Evolutionary conservation across 1,139 yeast genomes (phyloP), one percentile per base, ranked within the genome.

Genomic region (Kazachstania sp.): DNA sequence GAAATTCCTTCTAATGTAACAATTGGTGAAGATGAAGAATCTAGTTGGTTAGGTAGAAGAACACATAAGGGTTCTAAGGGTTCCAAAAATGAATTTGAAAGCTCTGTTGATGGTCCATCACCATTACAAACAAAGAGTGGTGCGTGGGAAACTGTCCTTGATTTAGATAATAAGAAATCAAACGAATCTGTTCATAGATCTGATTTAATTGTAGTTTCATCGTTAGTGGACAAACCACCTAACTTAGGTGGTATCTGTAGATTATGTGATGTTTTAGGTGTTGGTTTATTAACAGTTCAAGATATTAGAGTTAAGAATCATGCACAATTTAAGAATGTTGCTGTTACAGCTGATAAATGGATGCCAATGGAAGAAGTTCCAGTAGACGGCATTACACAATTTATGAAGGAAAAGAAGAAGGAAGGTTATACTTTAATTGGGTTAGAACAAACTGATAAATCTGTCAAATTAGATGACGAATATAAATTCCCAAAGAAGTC

Each of bases 331-430:
- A 84, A 80, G 59, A 80, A 72, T 50, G 97, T 92, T 29, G 95
- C 97, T 0, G 95, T 90, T 9, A 87, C 97, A 0, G 95, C 97
- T 1, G 97, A 90, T 55, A 73, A 76, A 50, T 90, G 97, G 97
- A 86, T 88, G 95, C 97, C 97, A 1, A 83, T 90, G 80, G 62
- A 70, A n/a, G 92, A 88, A 61, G 95, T 88, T 2, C 74, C 74
- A 47, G 72, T 75, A 7, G 78, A 70, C 1, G 72, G 71, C 6
- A 79, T 88, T 41, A 64, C 71, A 5, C 65, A 66, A 1, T 90
- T 71, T 57, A 74, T 90, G 76, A 69, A 71, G 49, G 65, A 64
- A 43, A 83, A 83, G 70, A 86, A 86, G 65, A 69, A 65, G 36
- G 83, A 85, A 51, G 97, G 97, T 0, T 90, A 87, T 61, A 84